These are phyloP conservation scores for Lachnellula cervina DNA, from an alignment of 2,329 filamentous ascomycete species.

Conservation along the genomic window DNA sequence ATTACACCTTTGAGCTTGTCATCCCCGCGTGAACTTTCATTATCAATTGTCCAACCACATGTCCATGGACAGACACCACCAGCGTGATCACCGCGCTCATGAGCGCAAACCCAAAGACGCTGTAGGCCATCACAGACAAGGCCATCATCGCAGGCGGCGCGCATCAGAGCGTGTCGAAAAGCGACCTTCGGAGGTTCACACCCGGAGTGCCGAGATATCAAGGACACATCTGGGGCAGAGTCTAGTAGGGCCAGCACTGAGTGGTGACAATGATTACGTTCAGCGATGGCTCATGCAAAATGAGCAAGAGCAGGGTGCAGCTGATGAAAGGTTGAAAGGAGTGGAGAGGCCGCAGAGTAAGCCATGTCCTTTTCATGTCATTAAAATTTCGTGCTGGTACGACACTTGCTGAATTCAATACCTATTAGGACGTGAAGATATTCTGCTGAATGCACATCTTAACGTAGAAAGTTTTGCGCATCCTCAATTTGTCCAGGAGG, in stretches of 20 bases:
- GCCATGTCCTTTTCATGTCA: neutral
- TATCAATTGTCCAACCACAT: too few species aligned
- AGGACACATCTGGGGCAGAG: neutral
- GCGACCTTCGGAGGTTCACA: neutral
- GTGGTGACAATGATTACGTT: conserved; percentile 22
- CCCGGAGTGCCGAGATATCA: neutral
- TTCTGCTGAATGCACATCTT: neutral
- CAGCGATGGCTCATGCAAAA: conserved; percentile 26
- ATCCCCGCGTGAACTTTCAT: too few species aligned
- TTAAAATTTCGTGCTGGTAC: neutral
- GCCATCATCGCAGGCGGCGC: neutral
- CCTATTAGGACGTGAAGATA: neutral
- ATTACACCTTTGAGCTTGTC: too few species aligned
- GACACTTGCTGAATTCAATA: neutral
- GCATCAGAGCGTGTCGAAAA: neutral
- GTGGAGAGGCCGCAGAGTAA: neutral
- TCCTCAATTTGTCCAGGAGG: neutral
- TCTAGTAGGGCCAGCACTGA: conserved; percentile 6
- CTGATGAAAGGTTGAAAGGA: neutral
- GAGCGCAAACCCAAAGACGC: too few species aligned
- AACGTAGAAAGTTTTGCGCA: neutral
- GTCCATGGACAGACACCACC: neutral
- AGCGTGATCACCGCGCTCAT: too few species aligned
- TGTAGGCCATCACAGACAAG: too few species aligned
- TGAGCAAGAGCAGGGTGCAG: conserved; percentile 6